A percentile compares a stretch with the other conserved stretches of the same genome.
Evolutionary conservation across 768 basidiomycete species (phyloP).

Genomic region (Trametes cinnabarina): DNA sequence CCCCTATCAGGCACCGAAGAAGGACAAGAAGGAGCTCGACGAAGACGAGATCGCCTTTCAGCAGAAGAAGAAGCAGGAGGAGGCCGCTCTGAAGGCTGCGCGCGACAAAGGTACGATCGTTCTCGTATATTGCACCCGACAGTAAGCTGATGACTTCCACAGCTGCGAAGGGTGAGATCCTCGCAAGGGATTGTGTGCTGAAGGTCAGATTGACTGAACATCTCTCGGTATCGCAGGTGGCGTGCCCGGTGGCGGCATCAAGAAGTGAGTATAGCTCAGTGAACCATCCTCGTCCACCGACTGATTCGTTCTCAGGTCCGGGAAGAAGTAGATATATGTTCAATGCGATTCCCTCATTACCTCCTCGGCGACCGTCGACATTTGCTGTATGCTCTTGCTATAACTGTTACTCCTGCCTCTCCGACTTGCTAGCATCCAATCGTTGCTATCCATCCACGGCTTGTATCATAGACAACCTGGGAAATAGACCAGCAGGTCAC

Average conservation of each 20-base stretch:
- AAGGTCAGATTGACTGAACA: background rate
- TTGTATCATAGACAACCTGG: slow-evolving; percentile 8
- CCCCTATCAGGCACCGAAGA: slow-evolving; percentile 73
- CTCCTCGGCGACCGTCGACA: background rate
- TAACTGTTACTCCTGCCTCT: background rate
- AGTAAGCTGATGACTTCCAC: slow-evolving; percentile 6
- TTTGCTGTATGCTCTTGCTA: no score
- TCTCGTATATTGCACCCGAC: background rate
- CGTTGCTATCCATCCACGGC: background rate
- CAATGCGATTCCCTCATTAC: background rate
- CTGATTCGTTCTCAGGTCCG: slow-evolving; percentile 45
- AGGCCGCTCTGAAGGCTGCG: slow-evolving; percentile 70
- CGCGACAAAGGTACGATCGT: slow-evolving; percentile 59
- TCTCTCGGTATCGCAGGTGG: slow-evolving; percentile 47
- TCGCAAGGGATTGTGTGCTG: slow-evolving; percentile 11
- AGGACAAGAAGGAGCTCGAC: slow-evolving; percentile 67
- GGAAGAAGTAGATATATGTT: slow-evolving; percentile 55
- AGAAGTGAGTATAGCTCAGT: slow-evolving; percentile 59
- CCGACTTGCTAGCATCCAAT: background rate
- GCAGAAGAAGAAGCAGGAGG: slow-evolving; percentile 73
- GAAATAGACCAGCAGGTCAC: background rate
- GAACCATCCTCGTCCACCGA: background rate
- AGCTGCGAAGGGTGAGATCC: slow-evolving; percentile 54
- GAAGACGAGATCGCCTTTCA: slow-evolving; percentile 75
- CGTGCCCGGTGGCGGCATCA: slow-evolving; percentile 73